Evolutionary conservation across 1,284 basidiomycete genomes (phyloP).

Genomic region (Melampsora americana): DNA sequence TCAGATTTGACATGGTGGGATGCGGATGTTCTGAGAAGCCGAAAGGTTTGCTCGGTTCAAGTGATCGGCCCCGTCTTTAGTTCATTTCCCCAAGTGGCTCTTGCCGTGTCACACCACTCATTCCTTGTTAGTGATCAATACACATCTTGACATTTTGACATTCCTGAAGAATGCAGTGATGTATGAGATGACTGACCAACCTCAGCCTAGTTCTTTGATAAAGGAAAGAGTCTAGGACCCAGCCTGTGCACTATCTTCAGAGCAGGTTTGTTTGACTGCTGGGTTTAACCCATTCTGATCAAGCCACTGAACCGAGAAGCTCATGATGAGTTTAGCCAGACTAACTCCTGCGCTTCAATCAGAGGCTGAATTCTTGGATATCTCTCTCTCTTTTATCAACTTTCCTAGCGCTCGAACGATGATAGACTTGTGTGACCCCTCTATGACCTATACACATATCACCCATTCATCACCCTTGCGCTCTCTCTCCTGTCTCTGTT

Average conservation of each 20-base stretch:
- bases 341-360: background rate
- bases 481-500: slow-evolving; percentile 4
- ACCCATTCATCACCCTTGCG: background rate
- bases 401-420: background rate
- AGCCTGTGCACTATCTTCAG: background rate
- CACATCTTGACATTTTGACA: background rate
- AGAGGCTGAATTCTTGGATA: background rate
- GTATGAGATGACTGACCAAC: background rate
- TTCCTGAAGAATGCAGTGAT: background rate
- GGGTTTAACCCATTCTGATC: slow-evolving; percentile 1
- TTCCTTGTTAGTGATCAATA: background rate
- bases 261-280: background rate
- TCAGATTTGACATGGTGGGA: too few relatives aligned
- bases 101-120: slow-evolving; percentile 4
- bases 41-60: too few relatives aligned
- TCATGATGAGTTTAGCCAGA: background rate
- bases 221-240: background rate
- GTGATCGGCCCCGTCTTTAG: background rate
- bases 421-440: background rate
- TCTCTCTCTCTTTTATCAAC: background rate
- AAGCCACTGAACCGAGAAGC: slow-evolving; percentile 2
- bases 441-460: background rate
- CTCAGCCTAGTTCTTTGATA: background rate
- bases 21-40: too few relatives aligned
- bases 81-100: background rate